Evolutionary conservation across 257 asterid species (phyloP), one percentile per base, ranked within the genome.

Genomic region (Salvia splendens): DNA sequence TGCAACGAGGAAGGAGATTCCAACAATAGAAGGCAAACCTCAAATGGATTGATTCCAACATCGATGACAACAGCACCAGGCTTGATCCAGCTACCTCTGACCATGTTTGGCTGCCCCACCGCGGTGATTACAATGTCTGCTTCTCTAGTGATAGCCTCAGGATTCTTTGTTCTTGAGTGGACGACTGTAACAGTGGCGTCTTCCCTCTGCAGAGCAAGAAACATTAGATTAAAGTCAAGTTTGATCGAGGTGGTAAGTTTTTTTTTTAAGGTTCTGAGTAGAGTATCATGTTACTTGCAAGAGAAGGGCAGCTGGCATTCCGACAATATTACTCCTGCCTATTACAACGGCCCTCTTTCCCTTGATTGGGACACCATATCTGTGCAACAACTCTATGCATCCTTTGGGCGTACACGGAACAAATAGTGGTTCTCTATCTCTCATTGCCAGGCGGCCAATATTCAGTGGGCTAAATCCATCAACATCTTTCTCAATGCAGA

Each of bases 371-470:
- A 93, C 72, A 45, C 79, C 83, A 70, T 86, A 84, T 71, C 98
- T 84, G 30, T 82, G 97, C 85, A 93, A 80, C 69, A 90, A 67
- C 83, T 93, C 96, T 73, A 93, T 82, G 63, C 99, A 93, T 63
- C 97, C 96, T 79, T 86, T 93, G 68, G 99, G 96, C 0, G 98
- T 93, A 75, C 98, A 93, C 0, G 98, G 97, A 65, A 93, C 92
- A 76, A 86, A 90, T 61, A 88, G 72, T 5, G 97, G 97, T 62
- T 90, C 97, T 73, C 97, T 81, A 75, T 81, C 96, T 70, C 94
- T 87, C 99, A 90, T 93, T 45, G 99, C 99, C 15, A 93, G 89
- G 40, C 75, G 88, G 5, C 99, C 97, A 68, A 93, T 86, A 65
- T 93, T 90, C 70, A 88, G 80, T 40, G 97, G 97, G 74, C 83